A percentile compares a stretch with the other conserved stretches of the same genome.
Conservation (phyloP, 2,329 filamentous ascomycete species). For the Metarhizium humberi region DNA sequence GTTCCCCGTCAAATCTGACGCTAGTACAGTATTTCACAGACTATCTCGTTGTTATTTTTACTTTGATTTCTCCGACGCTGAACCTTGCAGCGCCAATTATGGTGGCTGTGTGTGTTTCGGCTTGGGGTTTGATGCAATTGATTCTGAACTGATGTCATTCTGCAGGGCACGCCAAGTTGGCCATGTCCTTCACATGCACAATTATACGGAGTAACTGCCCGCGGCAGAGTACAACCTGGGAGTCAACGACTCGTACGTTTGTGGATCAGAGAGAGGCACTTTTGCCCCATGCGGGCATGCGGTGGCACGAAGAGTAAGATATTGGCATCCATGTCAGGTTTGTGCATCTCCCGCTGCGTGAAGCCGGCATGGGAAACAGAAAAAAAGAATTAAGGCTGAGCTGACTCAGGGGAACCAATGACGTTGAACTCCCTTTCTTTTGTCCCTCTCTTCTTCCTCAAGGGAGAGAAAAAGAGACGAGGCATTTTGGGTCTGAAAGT, state of each 20-base stretch:
- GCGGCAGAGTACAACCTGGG: neutral
- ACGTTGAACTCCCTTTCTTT: conserved; percentile 5
- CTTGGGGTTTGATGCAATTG: neutral
- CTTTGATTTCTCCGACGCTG: neutral
- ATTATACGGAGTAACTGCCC: neutral
- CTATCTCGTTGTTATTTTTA: neutral
- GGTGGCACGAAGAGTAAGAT: neutral
- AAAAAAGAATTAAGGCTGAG: neutral
- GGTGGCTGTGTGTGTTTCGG: neutral
- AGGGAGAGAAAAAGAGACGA: no score
- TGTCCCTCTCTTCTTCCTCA: no score
- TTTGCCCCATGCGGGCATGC: neutral
- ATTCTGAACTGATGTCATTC: neutral
- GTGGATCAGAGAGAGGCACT: neutral
- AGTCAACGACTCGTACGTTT: neutral
- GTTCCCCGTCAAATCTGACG: neutral
- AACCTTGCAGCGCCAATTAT: neutral
- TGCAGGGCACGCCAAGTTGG: neutral
- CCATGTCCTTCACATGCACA: neutral
- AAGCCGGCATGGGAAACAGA: neutral
- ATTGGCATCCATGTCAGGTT: neutral
- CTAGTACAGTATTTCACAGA: neutral
- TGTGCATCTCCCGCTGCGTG: neutral
- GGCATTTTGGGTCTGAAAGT: no score
- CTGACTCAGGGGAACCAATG: neutral